Percentiles rank a stretch among this genome's conserved stretches.
phyloP scores from a whole-genome alignment of 1,284 basidiomycete genomes.

The Pterulicium gracile region DNA sequence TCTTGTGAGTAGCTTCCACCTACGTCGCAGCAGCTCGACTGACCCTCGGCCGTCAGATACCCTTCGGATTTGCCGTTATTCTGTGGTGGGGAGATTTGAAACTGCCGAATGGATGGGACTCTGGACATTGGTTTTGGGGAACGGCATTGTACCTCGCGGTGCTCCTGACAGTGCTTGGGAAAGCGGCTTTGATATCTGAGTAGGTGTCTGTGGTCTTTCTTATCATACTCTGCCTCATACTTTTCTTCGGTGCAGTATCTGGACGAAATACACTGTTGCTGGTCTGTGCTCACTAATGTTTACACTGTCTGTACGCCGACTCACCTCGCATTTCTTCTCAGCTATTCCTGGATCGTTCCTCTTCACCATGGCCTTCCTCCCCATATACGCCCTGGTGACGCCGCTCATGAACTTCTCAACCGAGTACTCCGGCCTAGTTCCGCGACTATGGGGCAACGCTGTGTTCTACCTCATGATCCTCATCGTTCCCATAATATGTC shows the following conservation, averaged over 20 bases:
- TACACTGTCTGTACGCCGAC: slow-evolving; percentile 5
- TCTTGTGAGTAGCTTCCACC: slow-evolving; percentile 43
- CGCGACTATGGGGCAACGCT: slow-evolving; percentile 76
- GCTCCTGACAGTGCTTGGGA: slow-evolving; percentile 90
- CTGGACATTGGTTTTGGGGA: slow-evolving; percentile 98
- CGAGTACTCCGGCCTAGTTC: slow-evolving; percentile 85
- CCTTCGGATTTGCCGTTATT: slow-evolving; percentile 83
- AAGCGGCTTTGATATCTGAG: slow-evolving; percentile 97
- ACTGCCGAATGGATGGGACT: slow-evolving; percentile 68
- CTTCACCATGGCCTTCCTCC: slow-evolving; percentile 91
- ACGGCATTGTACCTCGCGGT: slow-evolving; percentile 90
- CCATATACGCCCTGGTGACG: slow-evolving; percentile 82
- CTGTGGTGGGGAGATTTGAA: slow-evolving; percentile 91
- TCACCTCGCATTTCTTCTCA: slow-evolving; percentile 15
- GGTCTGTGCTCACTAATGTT: slow-evolving; percentile 32
- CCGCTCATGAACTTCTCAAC: slow-evolving; percentile 84
- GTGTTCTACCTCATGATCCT: slow-evolving; percentile 89
- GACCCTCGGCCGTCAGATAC: slow-evolving; percentile 35
- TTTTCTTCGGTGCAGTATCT: slow-evolving; percentile 50
- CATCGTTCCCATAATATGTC: slow-evolving; percentile 80
- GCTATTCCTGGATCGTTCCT: slow-evolving; percentile 95
- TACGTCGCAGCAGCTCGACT: slow-evolving; percentile 3
- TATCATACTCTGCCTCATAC: slow-evolving; percentile 5
- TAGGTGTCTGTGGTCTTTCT: slow-evolving; percentile 30
- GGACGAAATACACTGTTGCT: slow-evolving; percentile 98